Conservation (phyloP, 2,329 filamentous ascomycete genomes). For the Alternaria sp. region DNA sequence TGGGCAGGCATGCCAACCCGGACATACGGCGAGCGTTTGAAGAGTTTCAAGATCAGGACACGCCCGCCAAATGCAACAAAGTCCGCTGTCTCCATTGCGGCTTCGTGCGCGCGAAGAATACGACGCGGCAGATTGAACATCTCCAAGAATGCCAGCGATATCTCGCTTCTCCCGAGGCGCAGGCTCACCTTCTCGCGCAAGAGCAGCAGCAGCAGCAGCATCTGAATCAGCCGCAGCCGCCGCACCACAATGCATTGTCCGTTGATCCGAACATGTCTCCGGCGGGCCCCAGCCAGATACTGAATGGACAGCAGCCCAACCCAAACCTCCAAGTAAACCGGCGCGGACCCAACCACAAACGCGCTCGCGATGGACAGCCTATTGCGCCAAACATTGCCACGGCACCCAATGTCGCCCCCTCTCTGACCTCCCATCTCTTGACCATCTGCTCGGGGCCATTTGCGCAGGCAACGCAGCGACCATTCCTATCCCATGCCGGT, state of each 20-base stretch:
- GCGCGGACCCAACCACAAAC: slow-evolving; percentile 54
- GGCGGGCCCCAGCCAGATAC: slow-evolving; percentile 48
- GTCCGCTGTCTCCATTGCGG: slow-evolving; percentile 60
- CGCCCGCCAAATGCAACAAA: slow-evolving; percentile 58
- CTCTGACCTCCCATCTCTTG: slow-evolving; percentile 67
- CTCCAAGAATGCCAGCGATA: slow-evolving; percentile 58
- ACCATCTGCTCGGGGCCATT: slow-evolving; percentile 59
- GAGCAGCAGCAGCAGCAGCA: slow-evolving; percentile 26
- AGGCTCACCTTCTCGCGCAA: slow-evolving; percentile 40
- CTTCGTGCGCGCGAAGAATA: slow-evolving; percentile 61
- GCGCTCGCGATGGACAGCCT: slow-evolving; percentile 49
- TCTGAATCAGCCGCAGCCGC: slow-evolving; percentile 21
- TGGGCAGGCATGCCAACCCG: slow-evolving; percentile 53
- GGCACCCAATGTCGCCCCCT: slow-evolving; percentile 47
- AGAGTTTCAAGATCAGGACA: slow-evolving; percentile 55
- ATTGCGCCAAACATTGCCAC: slow-evolving; percentile 44
- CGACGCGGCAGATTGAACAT: slow-evolving; percentile 61
- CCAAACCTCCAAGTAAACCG: slow-evolving; percentile 58
- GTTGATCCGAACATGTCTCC: slow-evolving; percentile 29
- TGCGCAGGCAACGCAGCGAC: slow-evolving; percentile 67
- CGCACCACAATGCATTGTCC: slow-evolving; percentile 29
- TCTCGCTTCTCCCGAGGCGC: slow-evolving; percentile 56
- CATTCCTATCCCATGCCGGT: slow-evolving; percentile 72
- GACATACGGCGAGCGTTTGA: slow-evolving; percentile 52
- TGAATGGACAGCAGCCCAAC: slow-evolving; percentile 59